Evolutionary conservation across 164 flowering plant genomes (phyloP).

Genomic region (Sextonia rubra): DNA sequence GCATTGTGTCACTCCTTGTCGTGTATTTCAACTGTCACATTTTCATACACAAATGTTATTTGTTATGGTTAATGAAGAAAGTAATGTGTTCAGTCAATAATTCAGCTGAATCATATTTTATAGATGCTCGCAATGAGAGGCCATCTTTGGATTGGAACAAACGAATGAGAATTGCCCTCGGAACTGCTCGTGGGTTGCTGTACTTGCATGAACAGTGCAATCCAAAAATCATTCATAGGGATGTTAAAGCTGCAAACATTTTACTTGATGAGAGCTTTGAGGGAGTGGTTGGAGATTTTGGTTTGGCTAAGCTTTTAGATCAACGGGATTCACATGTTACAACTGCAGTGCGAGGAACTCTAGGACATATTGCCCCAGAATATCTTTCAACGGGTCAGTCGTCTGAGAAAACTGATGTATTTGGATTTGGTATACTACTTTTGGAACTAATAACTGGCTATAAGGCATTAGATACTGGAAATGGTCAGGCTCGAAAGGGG

Average conservation of each 20-base stretch:
- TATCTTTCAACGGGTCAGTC: slow-evolving; percentile 98
- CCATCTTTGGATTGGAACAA: slow-evolving; percentile 86
- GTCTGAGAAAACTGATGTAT: slow-evolving; percentile 96
- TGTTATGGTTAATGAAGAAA: too few species aligned
- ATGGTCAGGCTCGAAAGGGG: slow-evolving; percentile 76
- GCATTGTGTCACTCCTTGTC: neutral
- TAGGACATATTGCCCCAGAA: slow-evolving; percentile 98
- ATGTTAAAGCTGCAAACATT: slow-evolving; percentile 96
- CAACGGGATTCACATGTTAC: slow-evolving; percentile 89
- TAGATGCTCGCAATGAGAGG: slow-evolving; percentile 53
- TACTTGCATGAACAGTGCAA: slow-evolving; percentile 92
- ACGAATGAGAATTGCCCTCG: slow-evolving; percentile 74
- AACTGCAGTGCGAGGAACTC: slow-evolving; percentile 94
- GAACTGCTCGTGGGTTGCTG: slow-evolving; percentile 84
- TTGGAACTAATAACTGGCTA: slow-evolving; percentile 92
- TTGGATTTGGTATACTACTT: slow-evolving; percentile 90
- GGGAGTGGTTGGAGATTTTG: slow-evolving; percentile 97
- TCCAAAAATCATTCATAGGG: slow-evolving; percentile 93
- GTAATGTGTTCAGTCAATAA: neutral
- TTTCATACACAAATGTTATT: too few species aligned
- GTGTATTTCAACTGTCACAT: neutral
- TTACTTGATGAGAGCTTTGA: slow-evolving; percentile 90
- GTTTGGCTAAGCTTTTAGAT: slow-evolving; percentile 89
- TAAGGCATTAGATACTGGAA: slow-evolving; percentile 69
- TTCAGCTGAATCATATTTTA: neutral